Conservation (phyloP, 306 rosid genomes). For the Herpetospermum pedunculosum region DNA sequence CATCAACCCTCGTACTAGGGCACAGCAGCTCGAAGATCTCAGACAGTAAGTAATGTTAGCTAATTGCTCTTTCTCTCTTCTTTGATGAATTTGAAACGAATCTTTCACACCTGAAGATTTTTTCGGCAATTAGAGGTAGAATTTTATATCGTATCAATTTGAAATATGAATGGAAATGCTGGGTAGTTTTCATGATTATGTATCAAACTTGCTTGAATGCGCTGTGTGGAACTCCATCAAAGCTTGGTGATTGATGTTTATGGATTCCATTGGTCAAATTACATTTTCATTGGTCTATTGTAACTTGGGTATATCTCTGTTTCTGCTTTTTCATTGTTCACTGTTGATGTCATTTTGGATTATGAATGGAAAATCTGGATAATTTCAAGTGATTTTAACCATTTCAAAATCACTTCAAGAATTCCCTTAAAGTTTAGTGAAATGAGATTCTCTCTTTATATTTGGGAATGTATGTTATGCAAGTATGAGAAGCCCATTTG, state of each 20-base stretch:
- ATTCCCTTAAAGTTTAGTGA: too few species aligned
- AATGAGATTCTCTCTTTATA: background rate
- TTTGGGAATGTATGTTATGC: background rate
- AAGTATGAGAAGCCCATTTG: background rate
- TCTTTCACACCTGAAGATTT: background rate
- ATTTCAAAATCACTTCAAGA: too few species aligned
- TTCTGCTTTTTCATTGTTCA: background rate
- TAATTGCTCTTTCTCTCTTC: background rate
- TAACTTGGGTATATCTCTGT: background rate
- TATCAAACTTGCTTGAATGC: background rate
- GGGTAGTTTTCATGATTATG: background rate
- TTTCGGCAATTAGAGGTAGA: background rate
- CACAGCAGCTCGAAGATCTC: constrained; percentile 78
- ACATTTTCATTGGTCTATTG: background rate
- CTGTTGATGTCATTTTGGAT: background rate
- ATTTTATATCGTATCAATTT: background rate
- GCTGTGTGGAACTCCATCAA: background rate
- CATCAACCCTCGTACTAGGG: constrained; percentile 77
- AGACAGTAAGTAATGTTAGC: constrained; percentile 31
- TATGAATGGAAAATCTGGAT: background rate
- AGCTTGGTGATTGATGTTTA: background rate
- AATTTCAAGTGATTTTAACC: too few species aligned
- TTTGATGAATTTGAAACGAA: background rate
- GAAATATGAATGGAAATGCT: background rate
- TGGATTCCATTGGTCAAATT: background rate